Evolutionary conservation across 2,329 filamentous ascomycete genomes (phyloP), one percentile per base, ranked within the genome.

Genomic region (Didymella pinodella): DNA sequence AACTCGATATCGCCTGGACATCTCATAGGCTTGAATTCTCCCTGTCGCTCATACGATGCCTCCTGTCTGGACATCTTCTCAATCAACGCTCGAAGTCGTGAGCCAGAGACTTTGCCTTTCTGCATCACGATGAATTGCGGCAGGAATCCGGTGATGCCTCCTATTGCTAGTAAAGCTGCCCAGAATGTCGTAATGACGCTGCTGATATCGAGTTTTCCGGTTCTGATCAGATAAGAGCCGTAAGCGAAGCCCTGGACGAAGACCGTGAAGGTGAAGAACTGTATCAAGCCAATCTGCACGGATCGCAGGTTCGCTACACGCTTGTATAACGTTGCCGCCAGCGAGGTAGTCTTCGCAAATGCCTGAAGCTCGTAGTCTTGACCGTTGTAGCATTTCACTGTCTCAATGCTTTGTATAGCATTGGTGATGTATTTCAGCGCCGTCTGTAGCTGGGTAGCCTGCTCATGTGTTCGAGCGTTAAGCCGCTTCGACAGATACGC

Each of bases 231-330:
- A 1, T 85, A 80, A 28, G 89, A 85, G 0, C 93, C 93, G 67
- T 93, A 96, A 86, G 91, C 97, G 70, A 98, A 97, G 0, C 93
- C 93, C 57, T 93, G 85, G 0, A 96, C 89, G 65, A 98, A 97
- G 73, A 97, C 88, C 1, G 82, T 83, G 3, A 92, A 84, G 29
- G 90, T 88, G 80, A 93, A 88, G 65, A 96, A 86, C 46, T 89
- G 88, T 50, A 91, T 83, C 47, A 90, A 85, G 0, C 88, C 88
- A 70, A 91, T 87, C 70, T 97, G 93, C 3, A 88, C 73, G 0
- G 90, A 87, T 64, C 88, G 90, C 16, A 86, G 83, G 45, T 85
- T 82, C 0, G 90, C 90, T 71, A 94, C 91, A 16, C 84, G 79
- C 11, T 87, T 78, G 59, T 92, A 96, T 51, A 85, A 83, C 1